Percentiles rank a stretch among this genome's conserved stretches.
These are phyloP conservation scores for Hypoxylon sp. DNA, from an alignment of 2,329 filamentous ascomycete species.

Conservation along the genomic window DNA sequence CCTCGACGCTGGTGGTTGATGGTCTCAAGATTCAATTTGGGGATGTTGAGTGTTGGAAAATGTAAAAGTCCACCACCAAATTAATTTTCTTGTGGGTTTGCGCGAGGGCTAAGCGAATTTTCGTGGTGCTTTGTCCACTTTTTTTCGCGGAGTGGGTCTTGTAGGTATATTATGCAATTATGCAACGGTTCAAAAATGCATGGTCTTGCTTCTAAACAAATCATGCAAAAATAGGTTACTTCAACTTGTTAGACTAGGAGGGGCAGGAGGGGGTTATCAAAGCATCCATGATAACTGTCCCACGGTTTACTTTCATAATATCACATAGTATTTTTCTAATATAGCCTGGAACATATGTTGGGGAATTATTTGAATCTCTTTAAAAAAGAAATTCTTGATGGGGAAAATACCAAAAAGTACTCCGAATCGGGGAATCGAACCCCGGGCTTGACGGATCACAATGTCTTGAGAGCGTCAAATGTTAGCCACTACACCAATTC, in stretches of 20 bases:
- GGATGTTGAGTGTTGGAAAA: conserved; percentile 38
- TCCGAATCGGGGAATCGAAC: conserved; percentile 54
- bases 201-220: background rate
- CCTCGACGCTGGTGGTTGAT: conserved; percentile 52
- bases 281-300: too few relatives aligned
- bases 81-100: conserved; percentile 54
- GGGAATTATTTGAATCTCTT: too few relatives aligned
- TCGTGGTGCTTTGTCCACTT: conserved; percentile 21
- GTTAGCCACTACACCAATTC: conserved; percentile 57
- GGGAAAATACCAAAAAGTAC: conserved; percentile 31
- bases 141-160: conserved; percentile 5
- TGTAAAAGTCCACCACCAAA: conserved; percentile 46
- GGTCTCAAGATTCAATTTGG: conserved; percentile 42
- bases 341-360: too few relatives aligned
- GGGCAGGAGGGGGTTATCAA: too few relatives aligned
- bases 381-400: background rate
- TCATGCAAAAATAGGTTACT: background rate
- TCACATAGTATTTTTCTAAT: too few relatives aligned
- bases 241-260: too few relatives aligned
- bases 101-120: conserved; percentile 51
- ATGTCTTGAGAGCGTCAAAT: conserved; percentile 55
- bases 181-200: background rate
- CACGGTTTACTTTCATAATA: too few relatives aligned
- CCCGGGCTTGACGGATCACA: conserved; percentile 49
- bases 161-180: conserved; percentile 29